A percentile compares a stretch with the other conserved stretches of the same genome.
phyloP scores from a whole-genome alignment of 1,284 basidiomycete genomes.

The Melampsora americana region DNA sequence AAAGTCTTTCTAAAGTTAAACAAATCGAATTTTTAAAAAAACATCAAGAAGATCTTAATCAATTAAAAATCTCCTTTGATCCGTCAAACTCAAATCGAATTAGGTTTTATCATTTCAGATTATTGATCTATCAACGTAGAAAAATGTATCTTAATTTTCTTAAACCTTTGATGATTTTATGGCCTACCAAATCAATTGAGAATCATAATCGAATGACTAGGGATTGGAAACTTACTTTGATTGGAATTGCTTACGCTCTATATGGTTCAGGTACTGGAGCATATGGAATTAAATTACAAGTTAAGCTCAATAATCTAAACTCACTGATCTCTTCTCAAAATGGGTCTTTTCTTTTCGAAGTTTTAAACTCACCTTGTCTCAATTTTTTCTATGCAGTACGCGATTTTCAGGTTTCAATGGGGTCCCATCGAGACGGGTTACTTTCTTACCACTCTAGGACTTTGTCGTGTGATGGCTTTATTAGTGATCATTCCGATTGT shows the following conservation, averaged over 20 bases:
- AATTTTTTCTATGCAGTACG: neutral
- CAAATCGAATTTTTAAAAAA: neutral
- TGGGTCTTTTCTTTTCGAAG: neutral
- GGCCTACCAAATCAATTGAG: neutral
- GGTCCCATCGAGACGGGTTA: slow-evolving; percentile 45
- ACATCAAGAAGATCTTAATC: neutral
- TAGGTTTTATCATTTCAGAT: neutral
- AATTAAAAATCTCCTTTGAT: neutral
- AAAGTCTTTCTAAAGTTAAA: slow-evolving; percentile 16
- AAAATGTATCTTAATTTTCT: neutral
- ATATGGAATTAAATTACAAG: neutral
- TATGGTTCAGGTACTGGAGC: neutral
- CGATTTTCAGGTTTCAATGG: slow-evolving; percentile 47
- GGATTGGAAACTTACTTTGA: neutral
- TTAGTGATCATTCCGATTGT: slow-evolving; percentile 46
- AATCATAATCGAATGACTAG: too few relatives aligned
- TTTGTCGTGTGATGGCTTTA: slow-evolving; percentile 46
- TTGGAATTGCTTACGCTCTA: neutral
- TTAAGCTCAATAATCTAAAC: neutral
- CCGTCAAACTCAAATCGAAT: neutral
- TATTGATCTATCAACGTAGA: neutral
- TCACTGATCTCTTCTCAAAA: too few relatives aligned
- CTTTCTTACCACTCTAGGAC: slow-evolving; percentile 47
- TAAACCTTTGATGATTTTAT: neutral
- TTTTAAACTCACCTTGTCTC: neutral